These are phyloP conservation scores for Blastomyces gilchristii DNA, from an alignment of 2,329 filamentous ascomycete species.

Conservation along the genomic window DNA sequence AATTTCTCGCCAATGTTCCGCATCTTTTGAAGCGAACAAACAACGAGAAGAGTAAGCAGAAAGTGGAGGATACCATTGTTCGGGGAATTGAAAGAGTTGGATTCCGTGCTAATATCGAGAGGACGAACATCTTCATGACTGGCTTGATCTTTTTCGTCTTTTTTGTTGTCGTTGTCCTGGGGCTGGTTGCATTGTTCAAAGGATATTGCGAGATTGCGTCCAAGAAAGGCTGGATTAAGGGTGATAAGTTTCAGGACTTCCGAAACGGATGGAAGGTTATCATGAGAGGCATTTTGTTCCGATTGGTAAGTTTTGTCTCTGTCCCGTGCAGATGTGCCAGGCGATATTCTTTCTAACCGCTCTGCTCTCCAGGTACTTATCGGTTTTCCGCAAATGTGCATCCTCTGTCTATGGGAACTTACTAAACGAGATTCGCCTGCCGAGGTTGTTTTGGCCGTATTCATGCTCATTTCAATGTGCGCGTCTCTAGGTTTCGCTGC, in stretches of 20 bases:
- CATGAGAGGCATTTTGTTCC: constrained; percentile 87
- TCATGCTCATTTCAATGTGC: constrained; percentile 76
- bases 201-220: constrained; percentile 64
- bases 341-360: constrained; percentile 9
- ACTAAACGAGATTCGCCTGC: constrained; percentile 76
- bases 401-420: constrained; percentile 89
- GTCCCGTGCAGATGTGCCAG: neutral
- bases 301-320: constrained; percentile 44
- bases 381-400: constrained; percentile 81
- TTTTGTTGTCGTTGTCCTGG: constrained; percentile 64
- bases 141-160: constrained; percentile 80
- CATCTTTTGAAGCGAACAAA: constrained; percentile 47
- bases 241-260: constrained; percentile 84
- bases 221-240: constrained; percentile 66
- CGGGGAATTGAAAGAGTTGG: constrained; percentile 82
- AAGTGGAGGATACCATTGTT: constrained; percentile 43
- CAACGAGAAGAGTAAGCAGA: constrained; percentile 41
- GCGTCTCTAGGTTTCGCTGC: constrained; percentile 74
- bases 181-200: constrained; percentile 71
- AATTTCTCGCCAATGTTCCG: constrained; percentile 22
- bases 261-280: constrained; percentile 88
- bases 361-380: constrained; percentile 53
- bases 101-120: constrained; percentile 74
- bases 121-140: constrained; percentile 88
- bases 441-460: constrained; percentile 74